Evolutionary conservation across 352 stramenopile species (phyloP).

Genomic region (Phytophthora idaei): DNA sequence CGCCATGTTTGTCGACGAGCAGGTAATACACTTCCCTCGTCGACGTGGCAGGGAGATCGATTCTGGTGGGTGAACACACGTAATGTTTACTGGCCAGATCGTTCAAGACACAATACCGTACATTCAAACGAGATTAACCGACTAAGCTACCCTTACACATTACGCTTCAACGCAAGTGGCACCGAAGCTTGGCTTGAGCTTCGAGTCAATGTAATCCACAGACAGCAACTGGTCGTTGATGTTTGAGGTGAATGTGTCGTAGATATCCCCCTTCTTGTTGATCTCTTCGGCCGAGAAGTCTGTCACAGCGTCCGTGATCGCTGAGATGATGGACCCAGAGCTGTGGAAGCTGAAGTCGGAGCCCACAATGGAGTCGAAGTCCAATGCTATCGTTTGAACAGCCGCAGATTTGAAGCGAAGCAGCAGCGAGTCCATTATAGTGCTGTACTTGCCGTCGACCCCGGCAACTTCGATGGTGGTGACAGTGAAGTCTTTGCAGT

Average conservation of each 20-base stretch:
- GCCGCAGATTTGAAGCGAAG: conserved; percentile 29
- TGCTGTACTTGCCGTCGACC: conserved; percentile 38
- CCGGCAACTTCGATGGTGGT: conserved; percentile 46
- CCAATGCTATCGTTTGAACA: conserved; percentile 39
- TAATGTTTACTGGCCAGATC: too few species aligned
- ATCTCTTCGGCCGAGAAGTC: conserved; percentile 47
- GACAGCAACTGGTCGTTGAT: conserved; percentile 48
- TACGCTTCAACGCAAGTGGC: conserved; percentile 36
- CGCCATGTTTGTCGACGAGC: too few species aligned
- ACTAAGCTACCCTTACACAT: not conserved
- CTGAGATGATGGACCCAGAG: conserved; percentile 43
- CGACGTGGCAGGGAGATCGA: too few species aligned
- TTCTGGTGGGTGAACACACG: too few species aligned
- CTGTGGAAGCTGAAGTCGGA: conserved; percentile 53
- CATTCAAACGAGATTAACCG: conserved; percentile 3
- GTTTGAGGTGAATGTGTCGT: conserved; percentile 47
- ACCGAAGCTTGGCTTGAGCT: conserved; percentile 50
- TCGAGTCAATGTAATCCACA: conserved; percentile 42
- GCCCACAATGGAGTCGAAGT: conserved; percentile 51
- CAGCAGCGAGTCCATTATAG: conserved; percentile 43
- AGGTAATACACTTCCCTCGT: too few species aligned
- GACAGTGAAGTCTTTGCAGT: conserved; percentile 54
- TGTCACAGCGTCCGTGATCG: conserved; percentile 47
- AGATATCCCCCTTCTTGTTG: conserved; percentile 65
- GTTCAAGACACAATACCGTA: not conserved